phyloP scores from a whole-genome alignment of 225 moss, liverwort and hornwort species.

The Thuidium tamariscinum region DNA sequence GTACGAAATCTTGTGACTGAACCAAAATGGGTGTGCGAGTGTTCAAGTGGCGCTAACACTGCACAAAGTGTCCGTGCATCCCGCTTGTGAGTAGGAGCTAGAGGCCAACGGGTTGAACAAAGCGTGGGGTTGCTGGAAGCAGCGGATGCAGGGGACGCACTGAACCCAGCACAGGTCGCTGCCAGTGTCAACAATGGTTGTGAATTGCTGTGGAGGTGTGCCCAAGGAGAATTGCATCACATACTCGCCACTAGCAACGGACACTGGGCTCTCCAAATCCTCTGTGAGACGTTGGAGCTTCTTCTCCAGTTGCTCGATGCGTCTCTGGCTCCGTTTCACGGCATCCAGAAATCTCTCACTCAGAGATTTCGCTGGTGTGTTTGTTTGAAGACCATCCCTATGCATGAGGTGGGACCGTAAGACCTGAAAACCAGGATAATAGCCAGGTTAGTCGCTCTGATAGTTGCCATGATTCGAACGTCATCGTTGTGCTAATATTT shows the following conservation, averaged over 20 bases:
- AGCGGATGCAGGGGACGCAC: slow-evolving; percentile 46
- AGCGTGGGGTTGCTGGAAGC: slow-evolving; percentile 37
- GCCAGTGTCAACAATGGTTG: slow-evolving; percentile 28
- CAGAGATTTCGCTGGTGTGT: not conserved
- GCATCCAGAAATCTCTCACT: slow-evolving; percentile 15
- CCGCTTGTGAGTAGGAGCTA: not conserved
- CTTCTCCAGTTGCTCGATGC: not conserved
- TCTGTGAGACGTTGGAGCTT: not conserved
- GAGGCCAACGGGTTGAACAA: slow-evolving; percentile 11
- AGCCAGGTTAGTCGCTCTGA: not conserved
- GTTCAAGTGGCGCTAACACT: not conserved
- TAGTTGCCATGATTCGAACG: not conserved
- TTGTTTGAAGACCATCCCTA: slow-evolving; percentile 1
- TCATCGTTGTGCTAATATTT: not conserved
- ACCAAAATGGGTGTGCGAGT: not conserved
- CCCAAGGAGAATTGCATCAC: slow-evolving; percentile 41
- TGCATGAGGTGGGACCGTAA: slow-evolving; percentile 7
- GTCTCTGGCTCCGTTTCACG: slow-evolving; percentile 15
- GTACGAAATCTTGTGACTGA: not conserved
- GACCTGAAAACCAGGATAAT: not conserved
- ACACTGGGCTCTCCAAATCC: slow-evolving; percentile 5
- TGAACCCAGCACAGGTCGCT: slow-evolving; percentile 59
- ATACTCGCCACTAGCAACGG: slow-evolving; percentile 21
- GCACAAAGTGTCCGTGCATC: slow-evolving; percentile 23
- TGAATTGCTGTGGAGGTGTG: slow-evolving; percentile 35